Conservation (phyloP, 2,329 filamentous ascomycete genomes). For the Diplodia intermedia region DNA sequence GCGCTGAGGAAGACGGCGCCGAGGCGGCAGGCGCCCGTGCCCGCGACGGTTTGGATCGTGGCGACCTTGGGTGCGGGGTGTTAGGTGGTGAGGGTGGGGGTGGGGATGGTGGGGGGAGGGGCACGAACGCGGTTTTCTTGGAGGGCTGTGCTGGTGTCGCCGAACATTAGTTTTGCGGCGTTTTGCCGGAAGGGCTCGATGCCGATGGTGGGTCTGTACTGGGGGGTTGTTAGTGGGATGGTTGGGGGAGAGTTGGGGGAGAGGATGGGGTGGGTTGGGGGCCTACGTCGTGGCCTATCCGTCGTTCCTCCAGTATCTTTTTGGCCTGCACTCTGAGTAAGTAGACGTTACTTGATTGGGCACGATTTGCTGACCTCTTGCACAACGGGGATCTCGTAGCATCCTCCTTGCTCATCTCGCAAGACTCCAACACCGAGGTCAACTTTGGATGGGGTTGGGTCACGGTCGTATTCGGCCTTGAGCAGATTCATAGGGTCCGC, state of each 20-base stretch:
- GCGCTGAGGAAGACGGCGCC: not conserved
- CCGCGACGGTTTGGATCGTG: not conserved
- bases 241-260: not conserved
- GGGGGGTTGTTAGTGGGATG: not conserved
- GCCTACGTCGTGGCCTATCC: not conserved
- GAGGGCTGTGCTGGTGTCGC: not conserved
- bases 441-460: not conserved
- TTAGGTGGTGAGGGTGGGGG: not conserved
- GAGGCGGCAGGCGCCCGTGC: not conserved
- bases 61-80: not conserved
- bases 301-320: not conserved
- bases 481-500: not conserved
- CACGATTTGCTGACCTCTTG: not conserved
- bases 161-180: not conserved
- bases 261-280: not conserved
- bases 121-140: not conserved
- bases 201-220: not conserved
- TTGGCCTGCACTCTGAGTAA: not conserved
- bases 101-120: not conserved
- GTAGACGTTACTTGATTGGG: not conserved
- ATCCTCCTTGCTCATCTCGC: conserved; percentile 1
- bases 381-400: conserved; percentile 2
- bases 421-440: not conserved
- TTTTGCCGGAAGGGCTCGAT: not conserved
- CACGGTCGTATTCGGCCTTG: not conserved